Evolutionary conservation across 1,284 basidiomycete species (phyloP), one percentile per base, ranked within the genome.

Genomic region (Puccinia sorghi): DNA sequence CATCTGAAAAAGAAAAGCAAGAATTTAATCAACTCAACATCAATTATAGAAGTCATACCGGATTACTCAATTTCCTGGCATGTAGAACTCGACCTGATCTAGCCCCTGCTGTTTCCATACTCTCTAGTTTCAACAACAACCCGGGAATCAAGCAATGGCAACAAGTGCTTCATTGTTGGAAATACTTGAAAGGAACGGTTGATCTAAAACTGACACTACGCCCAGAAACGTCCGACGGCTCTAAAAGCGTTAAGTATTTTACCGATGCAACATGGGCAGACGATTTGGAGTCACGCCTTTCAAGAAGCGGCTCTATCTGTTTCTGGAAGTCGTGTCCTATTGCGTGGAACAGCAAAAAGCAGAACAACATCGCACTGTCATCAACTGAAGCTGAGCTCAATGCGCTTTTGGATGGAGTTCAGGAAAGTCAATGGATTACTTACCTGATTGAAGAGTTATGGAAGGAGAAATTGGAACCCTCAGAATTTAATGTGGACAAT

Each of bases 101-200:
- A 12, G 32, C 63, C 20, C 6, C 41, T 7, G 32, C 63, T 9
- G 63, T 66, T 11, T 41, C 37, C 63, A 66, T 46, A 3, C 63
- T 66, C 7, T 66, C 63, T 39, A 6, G 13, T 13, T 46, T 46
- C 43, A 39, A 41, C 17, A 7, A 66, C 4, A 8, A 39, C 6
- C 63, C 63, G n/a, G 63, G 63, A 43, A 8, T 66, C 7, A 8
- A 6, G 3, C 8, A 66, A 11, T 66, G 63, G 63, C 25, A n/a
- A 15, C 11, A 39, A 66, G 13, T 66, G 6, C 6, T 66, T 11
- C 63, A 66, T n/a, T 39, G 32, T 37, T 46, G 32, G 37, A 32
- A 66, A 20, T 66, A 66, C n/a, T 27, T 59, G 57, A 56, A 56
- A 56, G 54, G 54, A 56, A 56, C 48, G 4, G 17, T 11, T 20